These are phyloP conservation scores for Ceratocystiopsis brevicomis DNA, from an alignment of 2,329 filamentous ascomycete species.

Conservation along the genomic window DNA sequence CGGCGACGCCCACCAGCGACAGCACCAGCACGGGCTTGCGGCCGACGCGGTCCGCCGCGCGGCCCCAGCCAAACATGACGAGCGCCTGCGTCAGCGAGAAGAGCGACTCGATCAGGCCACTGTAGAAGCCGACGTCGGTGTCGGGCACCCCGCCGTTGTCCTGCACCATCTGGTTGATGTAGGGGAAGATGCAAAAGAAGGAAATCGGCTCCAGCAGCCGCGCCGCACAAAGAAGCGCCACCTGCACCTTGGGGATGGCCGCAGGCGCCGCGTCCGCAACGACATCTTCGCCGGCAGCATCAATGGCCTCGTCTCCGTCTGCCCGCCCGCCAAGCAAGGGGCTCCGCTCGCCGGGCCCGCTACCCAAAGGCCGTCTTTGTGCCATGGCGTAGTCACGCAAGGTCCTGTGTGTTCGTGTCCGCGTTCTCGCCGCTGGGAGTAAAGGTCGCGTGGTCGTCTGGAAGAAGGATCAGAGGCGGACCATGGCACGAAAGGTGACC, in stretches of 20 bases:
- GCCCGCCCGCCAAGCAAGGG: slow-evolving; percentile 12
- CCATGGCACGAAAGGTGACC: too few relatives aligned
- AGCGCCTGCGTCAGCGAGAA: slow-evolving; percentile 60
- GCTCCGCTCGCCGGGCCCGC: neutral
- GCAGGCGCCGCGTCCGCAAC: slow-evolving; percentile 19
- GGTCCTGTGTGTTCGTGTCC: neutral
- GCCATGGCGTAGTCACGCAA: neutral
- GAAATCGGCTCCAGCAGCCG: slow-evolving; percentile 57
- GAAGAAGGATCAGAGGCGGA: too few relatives aligned
- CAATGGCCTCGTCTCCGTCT: neutral
- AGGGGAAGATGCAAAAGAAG: slow-evolving; percentile 72
- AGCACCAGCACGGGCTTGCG: slow-evolving; percentile 28
- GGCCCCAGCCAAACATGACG: slow-evolving; percentile 61
- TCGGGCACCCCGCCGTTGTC: slow-evolving; percentile 41
- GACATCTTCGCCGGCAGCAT: slow-evolving; percentile 5
- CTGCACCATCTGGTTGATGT: slow-evolving; percentile 59
- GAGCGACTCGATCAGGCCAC: slow-evolving; percentile 52
- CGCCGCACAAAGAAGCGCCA: slow-evolving; percentile 54
- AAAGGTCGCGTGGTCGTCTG: too few relatives aligned
- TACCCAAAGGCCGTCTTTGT: neutral
- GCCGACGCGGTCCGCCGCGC: slow-evolving; percentile 36
- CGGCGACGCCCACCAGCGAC: slow-evolving; percentile 43
- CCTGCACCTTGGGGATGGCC: slow-evolving; percentile 39
- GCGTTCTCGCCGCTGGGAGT: too few relatives aligned
- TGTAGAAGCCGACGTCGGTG: slow-evolving; percentile 62